Evolutionary conservation across 2,329 filamentous ascomycete genomes (phyloP), one percentile per base, ranked within the genome.

Genomic region (Fusarium haematococcum): DNA sequence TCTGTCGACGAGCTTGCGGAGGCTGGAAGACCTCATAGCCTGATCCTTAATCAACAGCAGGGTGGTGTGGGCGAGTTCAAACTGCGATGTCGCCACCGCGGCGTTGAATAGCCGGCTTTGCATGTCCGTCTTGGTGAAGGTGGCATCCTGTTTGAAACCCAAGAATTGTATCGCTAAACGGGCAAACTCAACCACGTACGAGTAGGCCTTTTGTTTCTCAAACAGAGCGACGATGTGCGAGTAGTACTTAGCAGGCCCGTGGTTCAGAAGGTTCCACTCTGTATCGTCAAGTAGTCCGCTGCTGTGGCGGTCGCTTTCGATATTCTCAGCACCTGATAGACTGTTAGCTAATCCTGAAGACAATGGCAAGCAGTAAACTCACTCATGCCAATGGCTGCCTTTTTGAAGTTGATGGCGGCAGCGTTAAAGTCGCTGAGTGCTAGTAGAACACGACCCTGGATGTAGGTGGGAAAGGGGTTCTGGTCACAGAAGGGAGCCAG

Each of bases 41-140:
- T 87, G 85, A 78, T 97, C 91, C 48, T 90, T 89, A 81, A 97
- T 93, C 66, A 93, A 88, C 16, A 92, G 86, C 32, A 98, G 88
- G 0, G 93, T 93, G 6, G 92, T 91, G 82, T 97, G 97, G 0
- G 97, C 96, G 45, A 94, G 87, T 69, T 95, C 91, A 79, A 95
- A 98, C 66, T 94, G 92, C 8, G 91, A 93, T 20, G 93, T 95
- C 69, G 93, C 90, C 23, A 97, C 86, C 1, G 95, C 92, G 20
- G 95, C 94, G 71, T 91, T 92, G 86, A 98, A 98, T 3, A 98
- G 88, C 4, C 95, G 92, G 75, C 91, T 93, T 23, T 97, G 91
- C 78, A 98, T 90, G 69, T 97, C 94, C 2, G 89, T 89, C 69
- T 90, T 89, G 67, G 90, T 85, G 41, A 86, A 76, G 16, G 80